Evolutionary conservation across 2,329 filamentous ascomycete species (phyloP).

Genomic region (Xylariaceae sp.): DNA sequence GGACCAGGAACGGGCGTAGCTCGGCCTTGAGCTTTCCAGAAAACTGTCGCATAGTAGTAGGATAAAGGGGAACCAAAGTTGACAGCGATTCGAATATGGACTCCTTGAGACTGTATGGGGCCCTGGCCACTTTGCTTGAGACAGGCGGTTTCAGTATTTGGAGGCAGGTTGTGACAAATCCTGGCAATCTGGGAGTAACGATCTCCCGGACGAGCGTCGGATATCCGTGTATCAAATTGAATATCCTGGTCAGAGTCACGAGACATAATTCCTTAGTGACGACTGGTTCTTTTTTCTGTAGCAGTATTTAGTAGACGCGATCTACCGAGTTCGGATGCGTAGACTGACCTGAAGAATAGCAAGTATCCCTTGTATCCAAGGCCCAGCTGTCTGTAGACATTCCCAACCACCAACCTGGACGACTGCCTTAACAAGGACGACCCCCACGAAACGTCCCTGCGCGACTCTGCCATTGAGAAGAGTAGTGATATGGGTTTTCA

Average conservation of each 20-base stretch:
- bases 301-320: constrained; percentile 1
- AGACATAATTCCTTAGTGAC: constrained; percentile 73
- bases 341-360: constrained; percentile 62
- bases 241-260: constrained; percentile 77
- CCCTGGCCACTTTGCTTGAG: constrained; percentile 34
- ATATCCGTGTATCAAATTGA: constrained; percentile 74
- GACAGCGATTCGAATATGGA: constrained; percentile 68
- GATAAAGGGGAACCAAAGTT: constrained; percentile 72
- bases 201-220: constrained; percentile 83
- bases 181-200: constrained; percentile 73
- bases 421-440: constrained; percentile 73
- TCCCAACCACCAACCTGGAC: constrained; percentile 85
- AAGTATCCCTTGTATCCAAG: constrained; percentile 76
- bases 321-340: neutral
- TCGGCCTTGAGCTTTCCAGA: constrained; percentile 62
- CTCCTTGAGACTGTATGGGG: constrained; percentile 52
- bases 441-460: constrained; percentile 73
- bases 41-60: constrained; percentile 77
- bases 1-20: constrained; percentile 57
- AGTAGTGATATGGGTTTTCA: constrained; percentile 73
- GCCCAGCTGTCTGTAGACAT: constrained; percentile 64
- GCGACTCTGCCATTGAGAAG: constrained; percentile 72
- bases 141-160: constrained; percentile 52
- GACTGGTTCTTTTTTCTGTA: constrained; percentile 70
- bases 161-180: constrained; percentile 70